Evolutionary conservation across 2,329 filamentous ascomycete genomes (phyloP), one percentile per base, ranked within the genome.

Genomic region (Aquanectria penicillioides): DNA sequence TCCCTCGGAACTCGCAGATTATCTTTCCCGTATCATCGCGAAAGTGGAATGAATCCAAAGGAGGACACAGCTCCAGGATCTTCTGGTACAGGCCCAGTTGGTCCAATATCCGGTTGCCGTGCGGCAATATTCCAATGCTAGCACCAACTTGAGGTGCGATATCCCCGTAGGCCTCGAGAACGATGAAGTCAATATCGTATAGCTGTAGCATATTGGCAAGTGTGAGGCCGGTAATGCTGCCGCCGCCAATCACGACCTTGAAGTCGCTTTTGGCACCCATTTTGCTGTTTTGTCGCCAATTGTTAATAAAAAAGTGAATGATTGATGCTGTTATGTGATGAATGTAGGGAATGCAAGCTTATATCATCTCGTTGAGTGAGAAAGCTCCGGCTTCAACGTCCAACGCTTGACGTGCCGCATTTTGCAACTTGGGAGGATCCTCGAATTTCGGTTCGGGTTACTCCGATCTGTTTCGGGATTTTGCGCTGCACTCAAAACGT

Each of bases 141-240:
- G 82, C 82, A 1, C 84, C 83, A 0, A 80, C 70, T 31, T 77
- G 71, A 0, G 82, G 81, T 0, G 78, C 77, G 20, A 85, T 77
- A 0, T 75, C 67, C 0, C 57, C 31, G 46, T 80, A 73, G 0
- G 73, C 69, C 63, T 86, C 83, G 0, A 86, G 76, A 0, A 86
- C 59, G 7, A 83, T 58, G 61, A 79, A 85, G 56, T 84, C 78
- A 46, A 86, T 79, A 26, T 53, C 46, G 17, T 57, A 54, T 5
- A 22, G 25, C n/a, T 66, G 37, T 0, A 66, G 46, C 64, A 65
- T 64, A 8, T 65, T 66, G 5, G 64, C 64, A 9, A 66, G 12
- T 0, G 57, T 40, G 0, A 66, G 52, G 15, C 64, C 64, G 4
- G 64, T 31, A 2, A 66, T 43, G 28, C 64, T 54, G 8, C 57